phyloP scores from a whole-genome alignment of 148 eudicot species.

The Nepenthes gracilis region DNA sequence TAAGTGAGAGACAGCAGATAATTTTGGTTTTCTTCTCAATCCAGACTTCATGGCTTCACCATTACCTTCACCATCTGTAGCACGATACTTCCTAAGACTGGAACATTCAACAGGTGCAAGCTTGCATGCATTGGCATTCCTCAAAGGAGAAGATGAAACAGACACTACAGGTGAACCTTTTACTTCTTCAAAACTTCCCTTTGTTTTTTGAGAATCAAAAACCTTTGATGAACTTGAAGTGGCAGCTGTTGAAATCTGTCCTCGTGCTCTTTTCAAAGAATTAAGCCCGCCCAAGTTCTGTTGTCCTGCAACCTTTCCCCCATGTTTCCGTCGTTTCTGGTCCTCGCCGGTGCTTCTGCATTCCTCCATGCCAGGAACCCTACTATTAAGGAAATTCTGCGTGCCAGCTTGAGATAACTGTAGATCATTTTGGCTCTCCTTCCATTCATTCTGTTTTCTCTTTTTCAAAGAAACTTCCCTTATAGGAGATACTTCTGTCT shows the following conservation, averaged over 20 bases:
- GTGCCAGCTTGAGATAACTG: constrained; percentile 3
- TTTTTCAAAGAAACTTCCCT: constrained; percentile 23
- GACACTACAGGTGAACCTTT: constrained; percentile 53
- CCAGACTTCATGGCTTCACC: constrained; percentile 7
- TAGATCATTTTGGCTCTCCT: constrained; percentile 17
- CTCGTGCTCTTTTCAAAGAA: constrained; percentile 20
- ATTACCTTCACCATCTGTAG: constrained; percentile 7
- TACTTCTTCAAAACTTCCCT: constrained; percentile 15
- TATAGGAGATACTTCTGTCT: constrained; percentile 7
- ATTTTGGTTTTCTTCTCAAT: constrained; percentile 12
- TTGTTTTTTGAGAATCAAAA: constrained; percentile 34
- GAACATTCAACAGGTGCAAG: constrained; percentile 12
- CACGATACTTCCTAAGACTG: constrained; percentile 14
- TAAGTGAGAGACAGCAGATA: constrained; percentile 9
- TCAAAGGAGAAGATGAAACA: constrained; percentile 50
- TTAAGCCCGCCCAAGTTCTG: constrained; percentile 14
- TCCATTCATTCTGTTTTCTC: constrained; percentile 27
- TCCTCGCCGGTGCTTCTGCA: constrained; percentile 10
- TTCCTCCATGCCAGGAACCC: constrained; percentile 8
- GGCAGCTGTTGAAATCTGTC: constrained; percentile 27
- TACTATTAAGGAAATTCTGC: constrained; percentile 8
- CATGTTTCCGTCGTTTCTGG: constrained; percentile 16
- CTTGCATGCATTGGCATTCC: constrained; percentile 13
- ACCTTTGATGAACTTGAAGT: constrained; percentile 49
- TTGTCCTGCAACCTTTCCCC: constrained; percentile 6